Evolutionary conservation across 495 filamentous ascomycete species (phyloP), one percentile per base, ranked within the genome.

Genomic region (Xylaria grammica): DNA sequence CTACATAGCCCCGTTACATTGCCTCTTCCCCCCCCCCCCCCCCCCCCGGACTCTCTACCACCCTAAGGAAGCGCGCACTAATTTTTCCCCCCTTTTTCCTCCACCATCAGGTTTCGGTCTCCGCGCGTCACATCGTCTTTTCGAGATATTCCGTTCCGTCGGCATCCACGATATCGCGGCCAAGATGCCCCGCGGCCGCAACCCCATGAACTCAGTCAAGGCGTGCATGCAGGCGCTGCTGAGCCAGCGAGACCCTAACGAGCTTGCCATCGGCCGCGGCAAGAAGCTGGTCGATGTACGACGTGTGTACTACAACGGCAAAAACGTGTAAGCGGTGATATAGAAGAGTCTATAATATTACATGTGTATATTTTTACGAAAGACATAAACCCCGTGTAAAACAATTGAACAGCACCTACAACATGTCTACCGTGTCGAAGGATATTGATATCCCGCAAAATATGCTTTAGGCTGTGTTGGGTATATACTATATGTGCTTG

Each of bases 151-250:
- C 68, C 87, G 91, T 54, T 85, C 86, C 38, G 88, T 87, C 34
- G 95, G 95, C 65, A 90, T 99, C 68, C 79, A 85, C 38, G 95
- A 99, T 73, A 84, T 99, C 15, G 85, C 91, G 7, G 95, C 92
- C 19, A 84, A 84, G 38, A 90, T 96, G 46, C 85, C 86, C 48
- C 85, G 92, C 26, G 89, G 90, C 26, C 81, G 92, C 61, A 99
- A 97, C 82, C 90, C 90, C 58, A 96, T 98, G 92, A 99, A 99
- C 78, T 90, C 92, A 15, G 89, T 96, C 69, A 97, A 97, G 81
- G 94, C 95, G 15, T 86, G 90, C 30, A 90, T 90, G 72, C 69
- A 93, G 72, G 95, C 94, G 1, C 81, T 99, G 49, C 82, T 84
- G 78, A 89, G 77, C 78, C 95, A 99, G 81, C 85, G 82, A 62